phyloP scores from a whole-genome alignment of 1,284 basidiomycete genomes.

The Chondrostereum purpureum region DNA sequence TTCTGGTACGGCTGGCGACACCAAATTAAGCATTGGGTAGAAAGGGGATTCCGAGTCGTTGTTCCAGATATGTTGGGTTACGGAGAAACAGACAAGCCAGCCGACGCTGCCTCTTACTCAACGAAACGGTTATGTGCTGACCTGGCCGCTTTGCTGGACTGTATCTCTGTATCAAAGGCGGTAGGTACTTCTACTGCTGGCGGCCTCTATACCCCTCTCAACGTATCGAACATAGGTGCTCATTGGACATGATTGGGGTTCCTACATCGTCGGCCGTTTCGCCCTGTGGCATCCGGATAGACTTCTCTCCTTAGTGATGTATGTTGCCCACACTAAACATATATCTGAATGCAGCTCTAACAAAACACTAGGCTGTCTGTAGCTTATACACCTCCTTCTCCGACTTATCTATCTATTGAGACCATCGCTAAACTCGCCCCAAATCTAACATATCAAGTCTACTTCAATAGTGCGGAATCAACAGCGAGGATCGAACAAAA shows the following conservation, averaged over 20 bases:
- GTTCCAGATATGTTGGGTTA: constrained; percentile 65
- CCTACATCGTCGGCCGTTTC: constrained; percentile 51
- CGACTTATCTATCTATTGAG: constrained; percentile 40
- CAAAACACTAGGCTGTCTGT: constrained; percentile 48
- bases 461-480: constrained; percentile 45
- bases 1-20: constrained; percentile 63
- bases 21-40: constrained; percentile 63
- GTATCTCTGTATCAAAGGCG: constrained; percentile 41
- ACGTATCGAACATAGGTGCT: constrained; percentile 36
- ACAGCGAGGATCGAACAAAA: constrained; percentile 46
- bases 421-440: constrained; percentile 45
- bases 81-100: constrained; percentile 60
- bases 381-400: constrained; percentile 52
- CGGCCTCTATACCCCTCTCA: constrained; percentile 2
- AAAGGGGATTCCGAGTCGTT: constrained; percentile 57
- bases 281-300: constrained; percentile 63
- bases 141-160: constrained; percentile 55
- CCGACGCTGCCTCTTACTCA: constrained; percentile 47
- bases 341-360: neutral
- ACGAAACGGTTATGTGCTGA: constrained; percentile 54
- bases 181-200: constrained; percentile 31
- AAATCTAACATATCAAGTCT: constrained; percentile 57
- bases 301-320: constrained; percentile 51
- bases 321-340: constrained; percentile 18
- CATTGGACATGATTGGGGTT: constrained; percentile 72